Conservation (phyloP, 441 rosid species). For the Pelargonium fulgidum region DNA sequence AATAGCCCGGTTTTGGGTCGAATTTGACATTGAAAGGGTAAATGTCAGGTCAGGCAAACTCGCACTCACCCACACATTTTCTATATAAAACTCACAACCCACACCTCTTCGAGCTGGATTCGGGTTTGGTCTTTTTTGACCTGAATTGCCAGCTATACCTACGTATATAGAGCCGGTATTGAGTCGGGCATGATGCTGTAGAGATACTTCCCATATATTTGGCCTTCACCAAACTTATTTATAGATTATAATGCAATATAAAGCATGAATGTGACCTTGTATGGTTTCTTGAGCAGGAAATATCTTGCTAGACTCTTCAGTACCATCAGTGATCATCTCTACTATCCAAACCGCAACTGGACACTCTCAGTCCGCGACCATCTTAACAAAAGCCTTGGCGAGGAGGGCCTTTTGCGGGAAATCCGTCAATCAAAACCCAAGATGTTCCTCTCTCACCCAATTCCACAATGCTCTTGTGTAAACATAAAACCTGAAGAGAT, state of each 20-base stretch:
- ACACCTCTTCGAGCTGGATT: too few relatives aligned
- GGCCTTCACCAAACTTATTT: too few relatives aligned
- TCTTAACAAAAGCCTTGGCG: constrained; percentile 20
- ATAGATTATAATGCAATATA: too few relatives aligned
- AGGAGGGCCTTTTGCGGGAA: constrained; percentile 17
- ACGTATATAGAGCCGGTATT: not conserved
- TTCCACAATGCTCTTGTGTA: constrained; percentile 21
- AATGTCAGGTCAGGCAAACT: too few relatives aligned
- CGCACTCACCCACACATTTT: too few relatives aligned
- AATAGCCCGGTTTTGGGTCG: too few relatives aligned
- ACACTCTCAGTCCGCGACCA: constrained; percentile 17
- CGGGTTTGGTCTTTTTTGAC: too few relatives aligned
- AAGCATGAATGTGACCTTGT: not conserved
- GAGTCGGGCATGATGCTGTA: not conserved
- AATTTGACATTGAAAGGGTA: too few relatives aligned
- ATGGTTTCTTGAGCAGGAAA: constrained; percentile 16
- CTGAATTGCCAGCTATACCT: too few relatives aligned
- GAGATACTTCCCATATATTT: too few relatives aligned
- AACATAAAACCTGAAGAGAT: constrained; percentile 4
- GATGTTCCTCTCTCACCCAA: constrained; percentile 18
- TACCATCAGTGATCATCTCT: constrained; percentile 12
- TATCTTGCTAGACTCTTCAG: constrained; percentile 17
- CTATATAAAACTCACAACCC: too few relatives aligned
- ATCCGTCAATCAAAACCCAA: constrained; percentile 10
- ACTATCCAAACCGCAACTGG: constrained; percentile 21